Base-by-base conservation (phyloP, 768 basidiomycete genomes). In the Boletus barrowsii region DNA sequence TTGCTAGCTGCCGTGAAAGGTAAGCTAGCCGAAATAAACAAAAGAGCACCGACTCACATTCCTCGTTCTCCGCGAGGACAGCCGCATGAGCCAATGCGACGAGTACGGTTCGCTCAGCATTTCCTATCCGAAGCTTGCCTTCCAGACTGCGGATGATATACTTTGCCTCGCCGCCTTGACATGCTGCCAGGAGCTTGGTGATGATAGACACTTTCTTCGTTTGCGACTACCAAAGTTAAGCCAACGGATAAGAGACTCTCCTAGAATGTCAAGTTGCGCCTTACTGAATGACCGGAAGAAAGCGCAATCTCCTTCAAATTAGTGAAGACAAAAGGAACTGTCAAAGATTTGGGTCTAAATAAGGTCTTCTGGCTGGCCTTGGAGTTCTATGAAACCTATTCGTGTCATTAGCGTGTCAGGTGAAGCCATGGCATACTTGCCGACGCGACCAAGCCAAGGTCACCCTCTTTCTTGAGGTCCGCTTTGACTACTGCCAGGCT, bases 381-480 rank as follows among this genome's bases (percentile, higher is more conserved):
- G 17, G 95, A 98, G 64, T 86, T 93, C 94, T 98, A 60, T 3
- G 33, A n/a, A 42, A 13, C 10, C 14, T 4, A 47, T 53, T 30
- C 39, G 36, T 13, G 37, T 47, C 11, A 51, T 53, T 37, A 49
- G 47, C 18, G 15, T 48, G 53, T 8, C 29, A 20, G 30, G 14
- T 42, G 14, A 45, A 42, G 33, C 43, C 22, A 36, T 50, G 18
- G 51, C 17, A 54, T 15, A 58, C 80, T 61, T 52, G 87, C 95
- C 90, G 89, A 93, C n/a, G 97, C 97, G 1, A 99, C 96, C 29
- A 95, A 77, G 9, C 97, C 97, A 8, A 99, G 76, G 67, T 99
- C 97, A 36, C 97, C 97, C 65, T 94, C 93, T 67, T 85, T 90
- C 80, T 94, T 93, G 57, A 98, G 77, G 63, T 98, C 96, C 6